phyloP scores from a whole-genome alignment of 208 protist genomes.

The Borovskyia barvae region DNA sequence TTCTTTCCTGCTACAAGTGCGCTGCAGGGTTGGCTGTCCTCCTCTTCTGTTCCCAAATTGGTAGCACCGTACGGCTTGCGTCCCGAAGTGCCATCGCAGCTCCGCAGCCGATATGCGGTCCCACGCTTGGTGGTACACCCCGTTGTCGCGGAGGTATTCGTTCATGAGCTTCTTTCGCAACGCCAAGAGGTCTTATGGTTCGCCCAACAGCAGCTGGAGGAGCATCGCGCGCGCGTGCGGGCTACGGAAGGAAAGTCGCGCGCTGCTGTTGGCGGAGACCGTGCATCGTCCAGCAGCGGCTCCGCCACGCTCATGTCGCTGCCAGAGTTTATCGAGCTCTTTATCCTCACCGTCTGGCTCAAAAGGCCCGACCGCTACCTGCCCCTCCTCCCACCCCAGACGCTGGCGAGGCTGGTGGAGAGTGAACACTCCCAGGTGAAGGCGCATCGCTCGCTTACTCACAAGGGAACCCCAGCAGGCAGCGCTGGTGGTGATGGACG shows the following conservation, averaged over 20 bases:
- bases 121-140: conserved; percentile 47
- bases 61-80: conserved; percentile 35
- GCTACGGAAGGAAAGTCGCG: not conserved
- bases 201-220: conserved; percentile 10
- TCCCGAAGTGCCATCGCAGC: conserved; percentile 42
- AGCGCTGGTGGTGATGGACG: not conserved
- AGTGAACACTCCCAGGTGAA: conserved; percentile 1
- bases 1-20: not conserved
- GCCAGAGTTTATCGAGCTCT: conserved; percentile 45
- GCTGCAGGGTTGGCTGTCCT: conserved; percentile 1
- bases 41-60: conserved; percentile 24
- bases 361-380: conserved; percentile 26
- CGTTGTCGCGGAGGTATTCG: conserved; percentile 61
- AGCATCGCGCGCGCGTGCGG: not conserved
- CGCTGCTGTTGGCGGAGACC: not conserved
- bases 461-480: not conserved
- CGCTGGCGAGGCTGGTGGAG: conserved; percentile 1
- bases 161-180: conserved; percentile 62
- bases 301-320: conserved; percentile 18
- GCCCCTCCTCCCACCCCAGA: conserved; percentile 19
- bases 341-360: conserved; percentile 54
- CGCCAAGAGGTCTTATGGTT: conserved; percentile 36
- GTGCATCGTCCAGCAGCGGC: not conserved
- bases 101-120: conserved; percentile 30
- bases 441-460: not conserved